Percentiles rank a stretch among this genome's conserved stretches.
Conservation (phyloP, 2,329 filamentous ascomycete genomes). For the Aotearoamyces nothofagi region DNA sequence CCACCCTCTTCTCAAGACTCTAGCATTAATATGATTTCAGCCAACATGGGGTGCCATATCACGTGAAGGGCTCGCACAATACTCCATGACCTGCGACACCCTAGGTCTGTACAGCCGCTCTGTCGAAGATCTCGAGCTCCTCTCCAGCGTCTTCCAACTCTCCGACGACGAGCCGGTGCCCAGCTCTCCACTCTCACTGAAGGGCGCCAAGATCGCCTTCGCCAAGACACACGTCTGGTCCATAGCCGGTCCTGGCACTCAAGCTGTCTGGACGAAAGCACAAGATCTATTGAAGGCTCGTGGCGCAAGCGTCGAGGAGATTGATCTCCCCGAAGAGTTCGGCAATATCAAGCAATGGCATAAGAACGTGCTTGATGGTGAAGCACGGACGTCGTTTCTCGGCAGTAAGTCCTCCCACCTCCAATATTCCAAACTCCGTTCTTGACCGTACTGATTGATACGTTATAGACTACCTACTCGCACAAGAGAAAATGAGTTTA, state of each 20-base stretch:
- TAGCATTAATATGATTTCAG: conserved; percentile 5
- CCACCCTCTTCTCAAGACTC: neutral
- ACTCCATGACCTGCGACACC: conserved; percentile 44
- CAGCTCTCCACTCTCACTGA: conserved; percentile 20
- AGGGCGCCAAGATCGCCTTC: conserved; percentile 36
- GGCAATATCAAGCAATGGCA: conserved; percentile 35
- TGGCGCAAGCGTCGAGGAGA: conserved; percentile 39
- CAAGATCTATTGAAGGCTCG: conserved; percentile 23
- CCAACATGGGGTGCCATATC: conserved; percentile 50
- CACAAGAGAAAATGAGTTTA: conserved; percentile 29
- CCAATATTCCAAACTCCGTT: too few relatives aligned
- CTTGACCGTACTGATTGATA: too few relatives aligned
- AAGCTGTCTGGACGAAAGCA: conserved; percentile 26
- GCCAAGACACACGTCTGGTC: conserved; percentile 36
- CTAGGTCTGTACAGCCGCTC: conserved; percentile 43
- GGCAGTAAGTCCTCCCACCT: conserved; percentile 10
- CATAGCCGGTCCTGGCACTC: conserved; percentile 27
- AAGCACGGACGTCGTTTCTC: conserved; percentile 37
- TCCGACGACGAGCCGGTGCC: conserved; percentile 29
- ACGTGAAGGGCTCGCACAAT: conserved; percentile 44
- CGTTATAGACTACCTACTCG: conserved; percentile 30
- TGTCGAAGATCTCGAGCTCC: conserved; percentile 39
- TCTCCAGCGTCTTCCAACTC: conserved; percentile 37
- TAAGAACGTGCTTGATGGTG: conserved; percentile 29
- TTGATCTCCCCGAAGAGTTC: conserved; percentile 35